phyloP scores from a whole-genome alignment of 257 asterid species.

The Solanum tarijense region DNA sequence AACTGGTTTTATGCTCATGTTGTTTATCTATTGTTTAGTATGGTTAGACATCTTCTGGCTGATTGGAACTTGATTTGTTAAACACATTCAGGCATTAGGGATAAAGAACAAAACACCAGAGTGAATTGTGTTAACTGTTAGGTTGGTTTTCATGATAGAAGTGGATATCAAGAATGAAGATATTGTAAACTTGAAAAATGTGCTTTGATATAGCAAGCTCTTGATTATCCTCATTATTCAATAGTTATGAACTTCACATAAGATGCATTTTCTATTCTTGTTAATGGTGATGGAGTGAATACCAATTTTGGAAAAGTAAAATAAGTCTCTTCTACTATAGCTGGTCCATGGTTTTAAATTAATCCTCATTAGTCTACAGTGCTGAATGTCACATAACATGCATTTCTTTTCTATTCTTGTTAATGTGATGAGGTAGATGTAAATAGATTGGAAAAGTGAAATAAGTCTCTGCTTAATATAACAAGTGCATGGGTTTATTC shows the following conservation, averaged over 20 bases:
- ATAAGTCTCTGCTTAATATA: background rate
- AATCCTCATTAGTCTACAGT: background rate
- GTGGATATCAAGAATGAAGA: background rate
- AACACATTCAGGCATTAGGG: background rate
- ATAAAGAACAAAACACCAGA: background rate
- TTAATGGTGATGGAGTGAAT: background rate
- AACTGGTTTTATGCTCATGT: background rate
- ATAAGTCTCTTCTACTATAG: background rate
- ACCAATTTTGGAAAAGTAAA: background rate
- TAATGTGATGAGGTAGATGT: background rate
- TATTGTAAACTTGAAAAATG: background rate
- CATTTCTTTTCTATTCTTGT: background rate
- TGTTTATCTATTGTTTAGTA: background rate
- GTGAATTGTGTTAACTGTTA: background rate
- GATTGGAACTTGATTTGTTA: background rate
- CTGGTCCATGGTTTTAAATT: background rate
- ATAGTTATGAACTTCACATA: background rate
- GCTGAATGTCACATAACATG: background rate
- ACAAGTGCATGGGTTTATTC: background rate
- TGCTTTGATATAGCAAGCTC: background rate
- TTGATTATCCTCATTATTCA: background rate
- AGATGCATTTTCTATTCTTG: background rate
- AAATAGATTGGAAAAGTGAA: background rate
- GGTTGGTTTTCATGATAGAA: background rate
- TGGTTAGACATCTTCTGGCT: background rate